Evolutionary conservation across 768 basidiomycete genomes (phyloP), one percentile per base, ranked within the genome.

Genomic region (Lentinus tigrinus): DNA sequence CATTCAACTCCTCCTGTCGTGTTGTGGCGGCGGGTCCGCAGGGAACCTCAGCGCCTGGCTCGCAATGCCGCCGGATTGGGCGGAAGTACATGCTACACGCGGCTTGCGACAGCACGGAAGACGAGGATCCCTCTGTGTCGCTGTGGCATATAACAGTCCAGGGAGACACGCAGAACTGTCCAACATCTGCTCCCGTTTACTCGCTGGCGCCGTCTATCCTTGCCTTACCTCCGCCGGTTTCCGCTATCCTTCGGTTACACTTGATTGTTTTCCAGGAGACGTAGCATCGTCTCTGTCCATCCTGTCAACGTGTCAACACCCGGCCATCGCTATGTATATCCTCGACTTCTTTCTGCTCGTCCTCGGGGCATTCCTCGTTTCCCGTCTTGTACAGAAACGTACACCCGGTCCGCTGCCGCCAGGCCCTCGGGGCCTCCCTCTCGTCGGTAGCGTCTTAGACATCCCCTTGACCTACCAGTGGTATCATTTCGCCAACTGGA

Each of bases 371-470:
- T 13, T 47, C 23, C 16, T 52, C 27, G 50, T 52, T 3, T 34
- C 37, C 24, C 50, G 42, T n/a, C 3, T 44, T 16, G 19, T 46
- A 36, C 38, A 46, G 6, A 59, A 40, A 36, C 54, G 51, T 13
- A 27, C 28, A 3, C 24, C 11, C 9, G 47, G 56, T 46, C 68
- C 70, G 16, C 44, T 75, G 19, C 68, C 69, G 5, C 71, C 71
- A 3, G 71, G 71, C 6, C 71, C 71, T 0, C 54, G 34, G 34
- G 65, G 63, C 4, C 60, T 50, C 24, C 70, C 69, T 5, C 17
- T 72, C 27, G 52, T 72, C 17, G 70, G 69, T 1, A 70, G 71
- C 42, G 19, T 66, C n/a, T 26, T 60, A 23, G 66, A 70, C 43
- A 63, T 72, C 50, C 72, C 69, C 17, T 56, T 57, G 3, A 36